Evolutionary conservation across 345 rosid genomes (phyloP).

Genomic region (Syzygium jambos): DNA sequence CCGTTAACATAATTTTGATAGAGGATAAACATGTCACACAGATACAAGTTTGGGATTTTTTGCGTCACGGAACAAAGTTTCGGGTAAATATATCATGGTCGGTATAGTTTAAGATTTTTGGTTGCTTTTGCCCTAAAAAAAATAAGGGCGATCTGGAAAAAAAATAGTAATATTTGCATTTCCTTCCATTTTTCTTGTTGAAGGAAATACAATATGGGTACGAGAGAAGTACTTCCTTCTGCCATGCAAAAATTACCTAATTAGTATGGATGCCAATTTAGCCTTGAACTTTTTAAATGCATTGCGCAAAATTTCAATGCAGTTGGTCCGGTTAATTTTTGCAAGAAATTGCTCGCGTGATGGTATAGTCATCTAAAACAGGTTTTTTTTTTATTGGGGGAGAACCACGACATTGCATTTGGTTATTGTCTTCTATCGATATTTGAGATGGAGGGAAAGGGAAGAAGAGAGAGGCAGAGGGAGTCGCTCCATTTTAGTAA

Average conservation of each 20-base stretch:
- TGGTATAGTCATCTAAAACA: neutral
- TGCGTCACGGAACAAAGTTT: too few relatives aligned
- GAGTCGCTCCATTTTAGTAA: neutral
- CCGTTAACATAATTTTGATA: too few relatives aligned
- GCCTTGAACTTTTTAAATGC: too few relatives aligned
- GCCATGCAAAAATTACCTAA: neutral
- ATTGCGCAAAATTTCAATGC: too few relatives aligned
- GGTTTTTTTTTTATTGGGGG: neutral
- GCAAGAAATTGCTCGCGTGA: rapidly evolving
- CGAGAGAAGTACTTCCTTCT: neutral
- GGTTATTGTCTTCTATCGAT: neutral
- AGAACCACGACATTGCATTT: neutral
- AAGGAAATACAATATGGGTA: neutral
- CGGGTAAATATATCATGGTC: too few relatives aligned
- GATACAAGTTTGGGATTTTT: too few relatives aligned
- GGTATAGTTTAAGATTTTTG: too few relatives aligned
- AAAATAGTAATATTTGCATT: neutral
- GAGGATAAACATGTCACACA: too few relatives aligned
- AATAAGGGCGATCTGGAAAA: neutral
- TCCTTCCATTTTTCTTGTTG: neutral
- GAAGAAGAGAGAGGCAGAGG: neutral
- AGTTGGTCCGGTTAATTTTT: rapidly evolving
- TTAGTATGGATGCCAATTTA: too few relatives aligned
- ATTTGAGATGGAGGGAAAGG: neutral
- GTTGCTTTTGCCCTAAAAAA: too few relatives aligned